A percentile compares a stretch with the other conserved stretches of the same genome.
These are phyloP conservation scores for Trichocladium uniseriatum DNA, from an alignment of 495 filamentous ascomycete genomes.

Conservation along the genomic window DNA sequence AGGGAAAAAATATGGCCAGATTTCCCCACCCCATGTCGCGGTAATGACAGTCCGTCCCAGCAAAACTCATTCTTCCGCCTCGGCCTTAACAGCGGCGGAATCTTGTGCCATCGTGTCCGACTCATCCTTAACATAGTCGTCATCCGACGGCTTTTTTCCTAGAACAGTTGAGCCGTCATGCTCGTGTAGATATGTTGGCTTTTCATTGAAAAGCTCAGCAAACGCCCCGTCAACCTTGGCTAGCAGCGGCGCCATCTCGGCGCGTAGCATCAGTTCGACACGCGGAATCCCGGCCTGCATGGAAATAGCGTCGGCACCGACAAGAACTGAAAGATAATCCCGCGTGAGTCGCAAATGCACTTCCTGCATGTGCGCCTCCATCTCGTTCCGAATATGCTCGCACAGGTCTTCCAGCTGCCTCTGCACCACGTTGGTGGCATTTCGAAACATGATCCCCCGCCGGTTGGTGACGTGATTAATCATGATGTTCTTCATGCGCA, in stretches of 20 bases:
- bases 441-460: slow-evolving; percentile 43
- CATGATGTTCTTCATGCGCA: slow-evolving; percentile 51
- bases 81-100: too few species aligned
- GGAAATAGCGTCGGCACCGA: slow-evolving; percentile 8
- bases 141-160: too few species aligned
- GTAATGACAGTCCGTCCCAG: too few species aligned
- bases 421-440: slow-evolving; percentile 37
- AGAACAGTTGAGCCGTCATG: too few species aligned
- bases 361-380: slow-evolving; percentile 33
- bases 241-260: slow-evolving; percentile 14
- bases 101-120: too few species aligned
- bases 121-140: too few species aligned
- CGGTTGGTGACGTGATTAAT: slow-evolving; percentile 34
- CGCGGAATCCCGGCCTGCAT: not conserved
- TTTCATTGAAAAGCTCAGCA: not conserved
- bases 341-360: slow-evolving; percentile 33
- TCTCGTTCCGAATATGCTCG: slow-evolving; percentile 20
- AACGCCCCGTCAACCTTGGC: slow-evolving; percentile 3
- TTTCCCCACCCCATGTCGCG: too few species aligned
- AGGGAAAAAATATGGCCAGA: too few species aligned
- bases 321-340: slow-evolving; percentile 34
- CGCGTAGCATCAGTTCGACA: slow-evolving; percentile 13
- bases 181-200: too few species aligned
- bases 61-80: too few species aligned
- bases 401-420: slow-evolving; percentile 32